These are phyloP conservation scores for Casuarina glauca DNA, from an alignment of 306 rosid species.

Conservation along the genomic window DNA sequence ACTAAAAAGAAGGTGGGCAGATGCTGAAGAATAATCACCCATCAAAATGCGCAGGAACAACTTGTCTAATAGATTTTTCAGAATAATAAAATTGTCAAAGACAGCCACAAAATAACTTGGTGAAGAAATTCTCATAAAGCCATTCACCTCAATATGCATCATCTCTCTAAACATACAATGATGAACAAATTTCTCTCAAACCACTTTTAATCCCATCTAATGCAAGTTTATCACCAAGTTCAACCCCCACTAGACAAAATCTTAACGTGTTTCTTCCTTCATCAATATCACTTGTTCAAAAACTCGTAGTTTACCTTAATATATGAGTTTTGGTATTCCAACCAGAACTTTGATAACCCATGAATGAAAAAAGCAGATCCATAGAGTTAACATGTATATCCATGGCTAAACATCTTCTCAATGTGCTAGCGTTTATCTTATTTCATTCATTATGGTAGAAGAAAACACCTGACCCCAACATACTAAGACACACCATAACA, in stretches of 20 bases:
- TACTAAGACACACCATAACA: background rate
- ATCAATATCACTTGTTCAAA: background rate
- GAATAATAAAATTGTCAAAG: background rate
- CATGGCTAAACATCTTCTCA: background rate
- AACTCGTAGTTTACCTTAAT: background rate
- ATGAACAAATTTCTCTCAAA: background rate
- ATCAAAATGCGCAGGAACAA: background rate
- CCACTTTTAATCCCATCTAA: background rate
- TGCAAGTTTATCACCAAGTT: background rate
- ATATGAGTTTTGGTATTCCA: background rate
- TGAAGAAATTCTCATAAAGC: background rate
- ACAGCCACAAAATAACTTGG: background rate
- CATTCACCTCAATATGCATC: background rate
- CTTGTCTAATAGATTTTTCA: background rate
- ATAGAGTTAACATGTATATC: background rate
- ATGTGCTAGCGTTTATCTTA: background rate
- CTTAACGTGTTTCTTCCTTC: background rate
- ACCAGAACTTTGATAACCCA: background rate
- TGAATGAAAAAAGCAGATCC: background rate
- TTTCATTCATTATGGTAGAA: background rate
- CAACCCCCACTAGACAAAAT: background rate
- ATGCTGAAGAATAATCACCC: background rate
- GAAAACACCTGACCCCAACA: background rate
- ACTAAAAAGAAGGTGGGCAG: slow-evolving; percentile 6
- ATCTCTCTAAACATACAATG: background rate